These are phyloP conservation scores for Crucihimalaya himalaica DNA, from an alignment of 345 rosid genomes.

Conservation along the genomic window DNA sequence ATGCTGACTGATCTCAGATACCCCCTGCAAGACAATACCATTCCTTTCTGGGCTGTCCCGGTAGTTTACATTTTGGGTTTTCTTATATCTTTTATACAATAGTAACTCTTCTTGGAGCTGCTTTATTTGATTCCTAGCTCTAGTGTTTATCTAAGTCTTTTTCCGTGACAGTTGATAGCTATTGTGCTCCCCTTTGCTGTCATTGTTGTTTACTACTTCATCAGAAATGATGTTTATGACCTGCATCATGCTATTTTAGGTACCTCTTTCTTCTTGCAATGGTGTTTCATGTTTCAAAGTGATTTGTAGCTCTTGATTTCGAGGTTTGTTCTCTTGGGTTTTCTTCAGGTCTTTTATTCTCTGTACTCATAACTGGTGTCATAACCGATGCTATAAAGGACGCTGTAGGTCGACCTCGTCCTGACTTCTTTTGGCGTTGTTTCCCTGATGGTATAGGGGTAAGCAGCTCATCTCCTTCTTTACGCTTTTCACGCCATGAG, in stretches of 20 bases:
- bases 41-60: conserved; percentile 90
- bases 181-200: conserved; percentile 63
- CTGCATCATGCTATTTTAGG: conserved; percentile 89
- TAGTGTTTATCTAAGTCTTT: conserved; percentile 17
- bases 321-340: conserved; percentile 8
- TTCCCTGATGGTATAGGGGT: conserved; percentile 92
- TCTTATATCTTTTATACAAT: neutral
- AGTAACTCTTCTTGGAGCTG: neutral
- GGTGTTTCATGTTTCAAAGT: conserved; percentile 1
- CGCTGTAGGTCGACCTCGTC: conserved; percentile 94
- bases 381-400: conserved; percentile 92
- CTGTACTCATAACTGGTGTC: conserved; percentile 77
- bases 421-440: conserved; percentile 98
- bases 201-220: conserved; percentile 65
- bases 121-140: neutral
- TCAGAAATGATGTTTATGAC: conserved; percentile 78
- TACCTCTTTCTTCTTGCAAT: conserved; percentile 38
- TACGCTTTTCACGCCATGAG: neutral
- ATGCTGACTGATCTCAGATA: conserved; percentile 79
- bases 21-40: conserved; percentile 72
- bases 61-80: conserved; percentile 41
- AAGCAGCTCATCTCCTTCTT: conserved; percentile 18
- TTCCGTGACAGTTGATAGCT: conserved; percentile 59
- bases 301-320: neutral
- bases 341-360: conserved; percentile 69